Evolutionary conservation across 208 protist genomes (phyloP), one percentile per base, ranked within the genome.

Genomic region (Trypanosoma scelopori): DNA sequence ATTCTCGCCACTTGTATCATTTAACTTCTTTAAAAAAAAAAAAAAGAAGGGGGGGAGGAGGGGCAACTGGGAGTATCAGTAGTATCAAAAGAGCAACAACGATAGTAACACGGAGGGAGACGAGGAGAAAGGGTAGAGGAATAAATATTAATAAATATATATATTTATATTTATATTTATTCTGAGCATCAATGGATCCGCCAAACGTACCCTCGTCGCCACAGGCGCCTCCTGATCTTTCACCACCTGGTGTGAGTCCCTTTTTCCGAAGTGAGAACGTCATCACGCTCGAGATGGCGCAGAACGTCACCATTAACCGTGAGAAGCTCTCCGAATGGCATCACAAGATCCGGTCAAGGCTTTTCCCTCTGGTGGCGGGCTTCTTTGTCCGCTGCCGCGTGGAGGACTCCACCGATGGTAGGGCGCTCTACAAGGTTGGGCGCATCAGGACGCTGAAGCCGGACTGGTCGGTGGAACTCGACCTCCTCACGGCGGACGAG

Each of bases 241-340:
- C 78, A 30, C 76, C 78, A 12, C 16, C 25, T 18, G n/a, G 48
- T 20, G 25, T 37, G n/a, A 76, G 63, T 60, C 76, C 81, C 12
- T 78, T 76, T 3, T 81, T 92, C 65, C 79, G 76, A 51, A 67
- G 73, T 0, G 85, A 90, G 50, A 71, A 49, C 12, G 50, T 76
- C 48, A 79, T 95, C 65, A 89, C 85, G 4, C 69, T 95, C 13
- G 86, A 95, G 5, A 78, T 71, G 58, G 78, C 88, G 20, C 84
- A 95, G 47, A 74, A 73, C 35, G 89, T 95, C n/a, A 92, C 84
- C 0, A 91, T 95, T 57, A 95, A 95, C 63, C 87, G 91, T 28
- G 89, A 97, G 67, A 90, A 90, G 64, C 77, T 97, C 3, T 91
- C 89, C 1, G 89, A 97, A 52, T 97, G 92, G 92, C 92, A 97